Evolutionary conservation across 192 early-diverging fungal species (phyloP), one percentile per base, ranked within the genome.

Genomic region (Lunasporangiospora selenospora): DNA sequence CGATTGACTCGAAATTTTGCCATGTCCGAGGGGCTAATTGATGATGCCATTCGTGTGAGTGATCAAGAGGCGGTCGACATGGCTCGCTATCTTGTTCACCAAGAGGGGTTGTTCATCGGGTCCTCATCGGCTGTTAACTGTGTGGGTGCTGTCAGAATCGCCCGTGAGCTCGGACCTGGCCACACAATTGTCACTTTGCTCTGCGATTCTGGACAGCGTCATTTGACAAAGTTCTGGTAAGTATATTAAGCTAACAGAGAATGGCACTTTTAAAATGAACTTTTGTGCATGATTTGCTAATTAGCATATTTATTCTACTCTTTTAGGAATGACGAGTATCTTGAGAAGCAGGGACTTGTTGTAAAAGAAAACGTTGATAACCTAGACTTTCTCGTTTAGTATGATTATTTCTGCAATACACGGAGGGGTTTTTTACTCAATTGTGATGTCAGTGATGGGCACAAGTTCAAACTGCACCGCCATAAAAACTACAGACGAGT

Each of bases 201-300:
- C 33, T 91, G 91, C 49, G 97, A 99, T 65, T 85, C 86, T 58
- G 97, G 97, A 1, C 89, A 92, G 38, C 82, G 97, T 31, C 95
- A 98, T 75, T 67, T 96, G 63, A 96, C 94, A 38, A 97, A 96
- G 80, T 99, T 99, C 75, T 99, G 95, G 95, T 77, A 77, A 46
- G 79, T 54, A 53, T 8, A 6, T 30, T 33, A 0, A 9, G 23
- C 11, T 13, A 7, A n/a, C 1, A 49, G 26, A 13, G 26, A 13
- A 49, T 30, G 7, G 5, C 10, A 23, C 9, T 10, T 18, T 49
- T 10, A 3, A 47, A 21, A 21, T 47, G 10, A 13, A 23, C 23
- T 2, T 16, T 18, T 7, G 16, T 49, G 11, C 4, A 46, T n/a
- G 12, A 37, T 6, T n/a, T 43, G 21, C 12, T 57, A 23, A n/a